phyloP scores from a whole-genome alignment of 2,329 filamentous ascomycete species.

The Clonostachys rhizophaga region DNA sequence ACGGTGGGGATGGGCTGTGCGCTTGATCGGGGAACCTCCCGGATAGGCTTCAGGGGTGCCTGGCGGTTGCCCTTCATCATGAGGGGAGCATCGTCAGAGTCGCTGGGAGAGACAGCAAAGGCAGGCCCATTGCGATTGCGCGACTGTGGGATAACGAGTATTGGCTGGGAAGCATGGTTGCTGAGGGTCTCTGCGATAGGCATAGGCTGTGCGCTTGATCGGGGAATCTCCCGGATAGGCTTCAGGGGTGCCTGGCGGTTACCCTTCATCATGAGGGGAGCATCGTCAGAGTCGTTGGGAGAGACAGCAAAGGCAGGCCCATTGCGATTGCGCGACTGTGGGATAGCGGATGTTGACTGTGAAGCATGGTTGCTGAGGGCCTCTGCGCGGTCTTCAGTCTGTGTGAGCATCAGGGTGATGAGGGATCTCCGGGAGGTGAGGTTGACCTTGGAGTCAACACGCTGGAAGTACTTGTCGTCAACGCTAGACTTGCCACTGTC shows the following conservation, averaged over 20 bases:
- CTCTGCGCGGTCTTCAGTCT: slow-evolving; percentile 63
- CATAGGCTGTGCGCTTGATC: slow-evolving; percentile 35
- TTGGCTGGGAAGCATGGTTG: slow-evolving; percentile 60
- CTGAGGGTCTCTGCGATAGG: slow-evolving; percentile 54
- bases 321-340: slow-evolving; percentile 52
- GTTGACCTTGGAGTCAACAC: slow-evolving; percentile 83
- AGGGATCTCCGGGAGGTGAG: slow-evolving; percentile 82
- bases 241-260: slow-evolving; percentile 43
- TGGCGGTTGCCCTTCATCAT: slow-evolving; percentile 58
- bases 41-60: slow-evolving; percentile 47
- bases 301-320: slow-evolving; percentile 39
- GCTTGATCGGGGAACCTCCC: slow-evolving; percentile 59
- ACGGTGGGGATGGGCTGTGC: slow-evolving; percentile 76
- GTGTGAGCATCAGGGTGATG: slow-evolving; percentile 80
- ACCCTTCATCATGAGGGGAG: slow-evolving; percentile 61
- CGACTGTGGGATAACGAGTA: slow-evolving; percentile 64
- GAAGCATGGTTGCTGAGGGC: slow-evolving; percentile 65
- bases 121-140: slow-evolving; percentile 43
- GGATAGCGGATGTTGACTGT: slow-evolving; percentile 64
- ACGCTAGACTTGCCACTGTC: slow-evolving; percentile 81
- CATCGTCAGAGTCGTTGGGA: slow-evolving; percentile 57
- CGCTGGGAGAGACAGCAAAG: slow-evolving; percentile 46
- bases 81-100: slow-evolving; percentile 57
- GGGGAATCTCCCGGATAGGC: slow-evolving; percentile 58
- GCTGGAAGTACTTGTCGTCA: slow-evolving; percentile 81